A percentile compares a stretch with the other conserved stretches of the same genome.
These are phyloP conservation scores for Pseudogymnoascus sp. DNA, from an alignment of 2,329 filamentous ascomycete genomes.

Conservation along the genomic window DNA sequence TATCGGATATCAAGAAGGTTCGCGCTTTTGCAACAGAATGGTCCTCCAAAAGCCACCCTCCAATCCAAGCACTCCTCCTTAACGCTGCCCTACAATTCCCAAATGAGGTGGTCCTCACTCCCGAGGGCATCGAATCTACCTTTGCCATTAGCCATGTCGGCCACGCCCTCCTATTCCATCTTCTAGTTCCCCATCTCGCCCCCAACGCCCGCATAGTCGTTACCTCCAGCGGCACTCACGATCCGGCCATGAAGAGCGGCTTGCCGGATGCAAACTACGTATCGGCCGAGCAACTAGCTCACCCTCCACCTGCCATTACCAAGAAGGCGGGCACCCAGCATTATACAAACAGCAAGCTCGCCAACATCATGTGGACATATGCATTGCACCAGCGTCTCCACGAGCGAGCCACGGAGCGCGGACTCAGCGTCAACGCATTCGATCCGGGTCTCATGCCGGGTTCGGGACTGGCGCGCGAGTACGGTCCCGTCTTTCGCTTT, in stretches of 20 bases:
- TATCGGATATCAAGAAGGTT: slow-evolving; percentile 32
- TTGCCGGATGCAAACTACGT: slow-evolving; percentile 37
- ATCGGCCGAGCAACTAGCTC: slow-evolving; percentile 37
- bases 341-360: slow-evolving; percentile 39
- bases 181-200: slow-evolving; percentile 35
- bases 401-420: slow-evolving; percentile 15
- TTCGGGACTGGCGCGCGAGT: slow-evolving; percentile 34
- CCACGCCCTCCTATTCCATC: slow-evolving; percentile 41
- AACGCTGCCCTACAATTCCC: slow-evolving; percentile 43
- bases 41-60: slow-evolving; percentile 28
- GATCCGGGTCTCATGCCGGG: slow-evolving; percentile 43
- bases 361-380: slow-evolving; percentile 43
- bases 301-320: slow-evolving; percentile 26
- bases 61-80: slow-evolving; percentile 37
- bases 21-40: slow-evolving; percentile 34
- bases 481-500: slow-evolving; percentile 22
- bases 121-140: slow-evolving; percentile 39
- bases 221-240: slow-evolving; percentile 38
- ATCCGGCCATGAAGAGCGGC: slow-evolving; percentile 35
- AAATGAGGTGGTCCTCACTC: slow-evolving; percentile 26
- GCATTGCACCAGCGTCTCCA: slow-evolving; percentile 33
- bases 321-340: slow-evolving; percentile 30
- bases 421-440: slow-evolving; percentile 35
- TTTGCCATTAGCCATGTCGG: slow-evolving; percentile 44
- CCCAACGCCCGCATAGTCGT: slow-evolving; percentile 36